Percentiles rank a stretch among this genome's conserved stretches.
phyloP scores from a whole-genome alignment of 345 rosid genomes.

The Eutrema japonicum region DNA sequence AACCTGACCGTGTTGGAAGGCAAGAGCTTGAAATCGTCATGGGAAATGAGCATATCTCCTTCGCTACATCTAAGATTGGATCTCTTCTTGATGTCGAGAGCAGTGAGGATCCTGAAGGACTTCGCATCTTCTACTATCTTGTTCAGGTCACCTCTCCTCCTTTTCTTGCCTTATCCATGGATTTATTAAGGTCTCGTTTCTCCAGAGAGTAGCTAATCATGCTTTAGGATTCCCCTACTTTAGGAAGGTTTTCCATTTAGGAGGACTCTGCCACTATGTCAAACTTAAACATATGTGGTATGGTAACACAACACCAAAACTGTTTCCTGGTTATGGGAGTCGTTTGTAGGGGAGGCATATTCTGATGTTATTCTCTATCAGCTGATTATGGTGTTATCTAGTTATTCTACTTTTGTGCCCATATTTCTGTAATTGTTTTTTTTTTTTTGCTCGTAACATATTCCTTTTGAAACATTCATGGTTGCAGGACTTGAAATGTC shows the following conservation, averaged over 20 bases:
- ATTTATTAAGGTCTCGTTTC: not conserved
- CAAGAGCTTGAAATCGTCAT: slow-evolving; percentile 98
- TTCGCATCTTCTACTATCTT: slow-evolving; percentile 95
- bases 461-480: slow-evolving; percentile 30
- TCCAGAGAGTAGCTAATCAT: not conserved
- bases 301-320: slow-evolving; percentile 7
- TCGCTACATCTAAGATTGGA: slow-evolving; percentile 95
- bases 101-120: slow-evolving; percentile 98
- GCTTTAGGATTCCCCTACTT: not conserved
- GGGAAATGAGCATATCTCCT: slow-evolving; percentile 97
- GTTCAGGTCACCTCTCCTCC: slow-evolving; percentile 73
- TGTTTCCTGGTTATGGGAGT: not conserved
- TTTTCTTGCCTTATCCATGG: not conserved
- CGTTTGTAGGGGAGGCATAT: not conserved
- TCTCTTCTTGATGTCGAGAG: slow-evolving; percentile 96
- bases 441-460: not conserved
- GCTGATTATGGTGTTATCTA: not conserved
- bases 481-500: slow-evolving; percentile 98
- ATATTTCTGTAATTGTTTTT: not conserved
- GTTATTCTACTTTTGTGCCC: not conserved
- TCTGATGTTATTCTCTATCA: slow-evolving; percentile 2
- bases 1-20: slow-evolving; percentile 93
- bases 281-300: not conserved
- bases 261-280: slow-evolving; percentile 4
- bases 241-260: not conserved